Evolutionary conservation across 306 rosid genomes (phyloP).

Genomic region (Begonia masoniana): DNA sequence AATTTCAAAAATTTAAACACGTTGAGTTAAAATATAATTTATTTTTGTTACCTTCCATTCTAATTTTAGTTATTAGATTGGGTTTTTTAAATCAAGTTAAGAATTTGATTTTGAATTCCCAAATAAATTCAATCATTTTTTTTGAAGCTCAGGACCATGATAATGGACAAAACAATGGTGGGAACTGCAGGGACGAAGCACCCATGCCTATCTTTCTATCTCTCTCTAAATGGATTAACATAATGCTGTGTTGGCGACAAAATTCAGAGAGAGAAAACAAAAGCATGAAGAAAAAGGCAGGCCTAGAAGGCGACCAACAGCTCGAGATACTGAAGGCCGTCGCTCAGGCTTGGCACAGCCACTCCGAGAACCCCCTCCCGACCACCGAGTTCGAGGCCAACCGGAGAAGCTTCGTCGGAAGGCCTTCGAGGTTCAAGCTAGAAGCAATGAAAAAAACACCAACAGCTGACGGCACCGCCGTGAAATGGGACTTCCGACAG

Average conservation of each 20-base stretch:
- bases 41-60: no score
- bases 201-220: background rate
- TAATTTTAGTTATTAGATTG: no score
- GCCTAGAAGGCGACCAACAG: slow-evolving; percentile 16
- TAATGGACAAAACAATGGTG: no score
- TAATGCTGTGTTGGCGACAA: slow-evolving; percentile 27
- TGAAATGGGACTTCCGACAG: slow-evolving; percentile 56
- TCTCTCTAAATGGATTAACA: background rate
- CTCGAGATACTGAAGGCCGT: slow-evolving; percentile 75
- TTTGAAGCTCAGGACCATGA: no score
- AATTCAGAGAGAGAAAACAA: background rate
- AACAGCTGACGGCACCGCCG: background rate
- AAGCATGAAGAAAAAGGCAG: slow-evolving; percentile 47
- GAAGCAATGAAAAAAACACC: slow-evolving; percentile 20
- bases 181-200: no score
- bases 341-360: slow-evolving; percentile 81
- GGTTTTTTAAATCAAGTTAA: no score
- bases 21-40: no score
- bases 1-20: no score
- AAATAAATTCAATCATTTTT: no score
- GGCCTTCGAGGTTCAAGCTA: slow-evolving; percentile 52
- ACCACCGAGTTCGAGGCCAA: slow-evolving; percentile 45
- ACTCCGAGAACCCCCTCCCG: slow-evolving; percentile 34
- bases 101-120: no score
- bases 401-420: slow-evolving; percentile 32